Evolutionary conservation across 202 grass and related monocot genomes (phyloP).

Genomic region (Elaeis oleifera): DNA sequence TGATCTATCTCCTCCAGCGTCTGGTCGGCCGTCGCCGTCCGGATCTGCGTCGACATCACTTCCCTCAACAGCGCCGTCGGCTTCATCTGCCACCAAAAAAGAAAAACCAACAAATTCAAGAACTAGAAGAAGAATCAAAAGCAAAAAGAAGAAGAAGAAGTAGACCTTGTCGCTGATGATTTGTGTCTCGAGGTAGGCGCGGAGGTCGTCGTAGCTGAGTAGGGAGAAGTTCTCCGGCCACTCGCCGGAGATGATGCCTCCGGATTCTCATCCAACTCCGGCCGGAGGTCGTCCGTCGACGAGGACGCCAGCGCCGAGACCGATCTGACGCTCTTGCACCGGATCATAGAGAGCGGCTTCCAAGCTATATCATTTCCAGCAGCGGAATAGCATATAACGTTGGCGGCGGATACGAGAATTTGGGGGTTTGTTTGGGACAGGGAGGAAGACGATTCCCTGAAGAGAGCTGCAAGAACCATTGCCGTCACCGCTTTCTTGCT

Average conservation of each 20-base stretch:
- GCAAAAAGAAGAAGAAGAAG: not conserved
- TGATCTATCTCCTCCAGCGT: conserved; percentile 48
- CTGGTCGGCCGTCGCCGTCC: conserved; percentile 40
- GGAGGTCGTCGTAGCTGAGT: conserved; percentile 58
- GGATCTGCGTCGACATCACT: conserved; percentile 62
- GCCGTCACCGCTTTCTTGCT: too few species aligned
- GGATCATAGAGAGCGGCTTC: not conserved
- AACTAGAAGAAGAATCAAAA: not conserved
- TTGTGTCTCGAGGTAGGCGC: conserved; percentile 63
- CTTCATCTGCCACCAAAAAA: conserved; percentile 30
- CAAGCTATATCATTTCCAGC: too few species aligned
- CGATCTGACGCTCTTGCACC: not conserved
- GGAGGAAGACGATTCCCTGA: too few species aligned
- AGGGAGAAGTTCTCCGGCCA: conserved; percentile 72
- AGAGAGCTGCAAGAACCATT: too few species aligned
- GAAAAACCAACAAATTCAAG: not conserved
- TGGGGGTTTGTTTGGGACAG: too few species aligned
- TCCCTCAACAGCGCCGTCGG: conserved; percentile 37
- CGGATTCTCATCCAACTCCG: conserved; percentile 50
- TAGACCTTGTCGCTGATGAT: conserved; percentile 45
- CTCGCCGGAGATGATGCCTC: conserved; percentile 75
- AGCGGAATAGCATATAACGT: too few species aligned
- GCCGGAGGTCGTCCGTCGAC: conserved; percentile 37
- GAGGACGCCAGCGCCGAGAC: conserved; percentile 7
- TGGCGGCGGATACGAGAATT: too few species aligned